phyloP scores from a whole-genome alignment of 352 stramenopile genomes.

The Pseudoperonospora humuli region DNA sequence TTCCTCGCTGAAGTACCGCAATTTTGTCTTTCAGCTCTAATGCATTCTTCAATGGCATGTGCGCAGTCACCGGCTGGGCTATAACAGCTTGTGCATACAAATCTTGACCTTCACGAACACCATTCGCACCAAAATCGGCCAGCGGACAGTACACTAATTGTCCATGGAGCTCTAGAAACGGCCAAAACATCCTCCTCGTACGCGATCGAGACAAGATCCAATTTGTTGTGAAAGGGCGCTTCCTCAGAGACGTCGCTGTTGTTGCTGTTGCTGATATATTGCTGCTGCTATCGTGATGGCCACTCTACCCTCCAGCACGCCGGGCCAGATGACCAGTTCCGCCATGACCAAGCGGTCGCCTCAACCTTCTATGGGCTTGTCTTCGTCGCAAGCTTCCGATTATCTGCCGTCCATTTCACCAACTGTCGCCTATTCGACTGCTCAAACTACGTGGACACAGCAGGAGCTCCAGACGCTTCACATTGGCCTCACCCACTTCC shows the following conservation, averaged over 20 bases:
- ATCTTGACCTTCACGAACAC: constrained; percentile 36
- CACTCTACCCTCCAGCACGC: background rate
- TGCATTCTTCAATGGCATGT: constrained; percentile 45
- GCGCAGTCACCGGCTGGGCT: constrained; percentile 47
- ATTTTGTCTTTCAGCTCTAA: constrained; percentile 40
- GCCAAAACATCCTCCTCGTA: constrained; percentile 50
- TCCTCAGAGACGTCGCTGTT: background rate
- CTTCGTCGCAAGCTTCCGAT: constrained; percentile 19
- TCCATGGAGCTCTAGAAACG: constrained; percentile 55
- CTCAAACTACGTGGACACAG: constrained; percentile 40
- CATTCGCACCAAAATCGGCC: constrained; percentile 19
- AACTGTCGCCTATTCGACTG: constrained; percentile 50
- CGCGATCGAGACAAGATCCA: constrained; percentile 6
- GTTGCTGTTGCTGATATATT: no score
- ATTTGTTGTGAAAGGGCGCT: constrained; percentile 5
- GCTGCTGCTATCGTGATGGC: constrained; percentile 9
- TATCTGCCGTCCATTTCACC: constrained; percentile 52
- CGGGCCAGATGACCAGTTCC: background rate
- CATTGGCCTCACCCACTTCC: constrained; percentile 45
- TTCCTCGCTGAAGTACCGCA: constrained; percentile 52
- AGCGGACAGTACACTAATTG: constrained; percentile 58
- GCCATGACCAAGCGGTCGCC: constrained; percentile 13
- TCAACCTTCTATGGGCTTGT: constrained; percentile 8
- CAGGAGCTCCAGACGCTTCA: constrained; percentile 66
- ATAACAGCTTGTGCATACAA: constrained; percentile 48